Evolutionary conservation across 306 rosid species (phyloP).

Genomic region (Quercus robur): DNA sequence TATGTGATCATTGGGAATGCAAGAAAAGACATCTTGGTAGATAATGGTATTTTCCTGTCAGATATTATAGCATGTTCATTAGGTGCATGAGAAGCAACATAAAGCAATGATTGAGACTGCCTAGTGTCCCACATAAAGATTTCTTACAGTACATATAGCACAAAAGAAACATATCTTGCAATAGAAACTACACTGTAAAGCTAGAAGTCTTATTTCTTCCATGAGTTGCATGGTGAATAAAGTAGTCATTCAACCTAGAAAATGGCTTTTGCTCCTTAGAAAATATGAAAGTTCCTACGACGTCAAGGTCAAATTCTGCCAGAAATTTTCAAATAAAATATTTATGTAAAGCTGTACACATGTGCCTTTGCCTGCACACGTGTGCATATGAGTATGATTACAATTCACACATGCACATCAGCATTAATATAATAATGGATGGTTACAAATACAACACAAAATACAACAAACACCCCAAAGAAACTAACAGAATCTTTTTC

Average conservation of each 20-base stretch:
- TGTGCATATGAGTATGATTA: neutral
- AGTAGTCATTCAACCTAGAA: neutral
- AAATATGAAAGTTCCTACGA: neutral
- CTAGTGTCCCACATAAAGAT: neutral
- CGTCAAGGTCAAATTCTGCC: neutral
- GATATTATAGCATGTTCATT: conserved; percentile 3
- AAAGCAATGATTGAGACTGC: neutral
- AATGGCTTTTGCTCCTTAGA: neutral
- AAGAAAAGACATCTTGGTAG: conserved; percentile 86
- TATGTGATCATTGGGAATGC: conserved; percentile 82
- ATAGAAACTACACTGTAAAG: neutral
- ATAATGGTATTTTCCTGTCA: conserved; percentile 75
- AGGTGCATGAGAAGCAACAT: neutral
- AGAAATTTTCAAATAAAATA: neutral
- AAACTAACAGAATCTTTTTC: neutral
- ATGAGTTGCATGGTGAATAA: neutral
- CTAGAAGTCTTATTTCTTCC: neutral
- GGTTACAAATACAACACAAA: neutral
- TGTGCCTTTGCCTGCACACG: neutral
- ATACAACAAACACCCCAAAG: neutral
- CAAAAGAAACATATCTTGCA: neutral
- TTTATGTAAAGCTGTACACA: neutral
- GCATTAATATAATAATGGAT: neutral
- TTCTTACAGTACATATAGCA: neutral
- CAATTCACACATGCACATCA: neutral